These are phyloP conservation scores for Sugiyamaella neomexicana DNA, from an alignment of 1,139 yeast genomes.

Conservation along the genomic window DNA sequence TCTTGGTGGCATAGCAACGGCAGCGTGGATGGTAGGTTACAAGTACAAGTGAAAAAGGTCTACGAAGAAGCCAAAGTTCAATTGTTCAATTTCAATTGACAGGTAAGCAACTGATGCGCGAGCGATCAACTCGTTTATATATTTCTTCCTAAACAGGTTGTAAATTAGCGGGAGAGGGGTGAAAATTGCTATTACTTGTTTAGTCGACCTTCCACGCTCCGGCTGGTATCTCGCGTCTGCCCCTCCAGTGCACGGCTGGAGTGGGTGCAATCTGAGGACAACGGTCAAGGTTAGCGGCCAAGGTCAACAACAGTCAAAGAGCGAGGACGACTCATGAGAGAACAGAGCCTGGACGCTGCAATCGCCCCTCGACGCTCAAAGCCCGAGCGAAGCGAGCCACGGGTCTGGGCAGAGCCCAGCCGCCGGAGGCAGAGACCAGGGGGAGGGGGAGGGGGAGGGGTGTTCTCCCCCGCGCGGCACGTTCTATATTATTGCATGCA, in stretches of 20 bases:
- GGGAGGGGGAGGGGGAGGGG: neutral
- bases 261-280: neutral
- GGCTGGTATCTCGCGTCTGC: neutral
- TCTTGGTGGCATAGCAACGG: conserved; percentile 21
- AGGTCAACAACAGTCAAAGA: neutral
- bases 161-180: neutral
- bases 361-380: neutral
- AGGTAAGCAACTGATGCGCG: neutral
- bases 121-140: neutral
- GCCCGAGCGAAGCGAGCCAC: conserved; percentile 3
- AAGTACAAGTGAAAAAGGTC: neutral
- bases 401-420: neutral
- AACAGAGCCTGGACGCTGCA: too few species aligned
- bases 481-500: too few species aligned
- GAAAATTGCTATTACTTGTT: neutral
- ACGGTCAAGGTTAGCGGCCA: too few species aligned
- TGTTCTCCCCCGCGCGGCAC: neutral
- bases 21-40: conserved; percentile 2
- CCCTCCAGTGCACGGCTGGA: neutral
- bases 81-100: neutral
- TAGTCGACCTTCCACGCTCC: neutral
- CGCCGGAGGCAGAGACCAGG: neutral
- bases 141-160: neutral
- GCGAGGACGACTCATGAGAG: neutral
- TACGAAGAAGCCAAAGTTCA: neutral